A percentile compares a stretch with the other conserved stretches of the same genome.
These are phyloP conservation scores for Dactylella cylindrospora DNA, from an alignment of 2,329 filamentous ascomycete genomes.

Conservation along the genomic window DNA sequence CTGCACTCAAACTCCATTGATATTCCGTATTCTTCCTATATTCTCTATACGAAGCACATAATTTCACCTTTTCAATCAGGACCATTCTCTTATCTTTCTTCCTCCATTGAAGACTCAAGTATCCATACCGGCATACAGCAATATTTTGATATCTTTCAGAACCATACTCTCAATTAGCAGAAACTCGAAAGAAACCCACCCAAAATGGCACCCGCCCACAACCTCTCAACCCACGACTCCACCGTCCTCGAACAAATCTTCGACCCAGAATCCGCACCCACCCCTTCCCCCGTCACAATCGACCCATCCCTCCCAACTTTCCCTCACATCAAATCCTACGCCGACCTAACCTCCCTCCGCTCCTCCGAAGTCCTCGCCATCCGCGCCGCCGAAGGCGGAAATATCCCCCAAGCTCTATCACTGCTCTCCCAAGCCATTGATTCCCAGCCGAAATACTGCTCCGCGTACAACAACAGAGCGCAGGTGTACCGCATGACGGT, in stretches of 20 bases:
- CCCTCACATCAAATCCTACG: slow-evolving; percentile 49
- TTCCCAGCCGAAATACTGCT: slow-evolving; percentile 67
- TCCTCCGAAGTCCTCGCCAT: slow-evolving; percentile 55
- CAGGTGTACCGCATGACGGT: slow-evolving; percentile 58
- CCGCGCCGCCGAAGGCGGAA: slow-evolving; percentile 55
- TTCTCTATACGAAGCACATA: too few relatives aligned
- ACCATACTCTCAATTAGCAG: background rate
- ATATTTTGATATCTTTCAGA: background rate
- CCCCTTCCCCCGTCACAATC: slow-evolving; percentile 61
- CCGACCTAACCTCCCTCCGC: slow-evolving; percentile 50
- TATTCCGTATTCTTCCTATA: too few relatives aligned
- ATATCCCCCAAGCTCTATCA: slow-evolving; percentile 50
- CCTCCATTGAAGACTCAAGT: too few relatives aligned
- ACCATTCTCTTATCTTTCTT: too few relatives aligned
- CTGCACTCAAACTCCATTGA: too few relatives aligned
- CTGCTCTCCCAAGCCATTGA: slow-evolving; percentile 61
- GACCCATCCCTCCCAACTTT: slow-evolving; percentile 55
- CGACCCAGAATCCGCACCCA: slow-evolving; percentile 61
- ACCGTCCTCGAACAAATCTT: slow-evolving; percentile 67
- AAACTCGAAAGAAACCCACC: too few relatives aligned
- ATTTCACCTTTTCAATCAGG: too few relatives aligned
- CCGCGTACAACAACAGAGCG: slow-evolving; percentile 72
- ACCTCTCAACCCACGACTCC: slow-evolving; percentile 62
- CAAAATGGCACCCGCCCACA: slow-evolving; percentile 36
- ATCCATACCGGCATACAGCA: background rate